Evolutionary conservation across 139 green algal genomes (phyloP), one percentile per base, ranked within the genome.

Genomic region (Ettlia oleoabundans): DNA sequence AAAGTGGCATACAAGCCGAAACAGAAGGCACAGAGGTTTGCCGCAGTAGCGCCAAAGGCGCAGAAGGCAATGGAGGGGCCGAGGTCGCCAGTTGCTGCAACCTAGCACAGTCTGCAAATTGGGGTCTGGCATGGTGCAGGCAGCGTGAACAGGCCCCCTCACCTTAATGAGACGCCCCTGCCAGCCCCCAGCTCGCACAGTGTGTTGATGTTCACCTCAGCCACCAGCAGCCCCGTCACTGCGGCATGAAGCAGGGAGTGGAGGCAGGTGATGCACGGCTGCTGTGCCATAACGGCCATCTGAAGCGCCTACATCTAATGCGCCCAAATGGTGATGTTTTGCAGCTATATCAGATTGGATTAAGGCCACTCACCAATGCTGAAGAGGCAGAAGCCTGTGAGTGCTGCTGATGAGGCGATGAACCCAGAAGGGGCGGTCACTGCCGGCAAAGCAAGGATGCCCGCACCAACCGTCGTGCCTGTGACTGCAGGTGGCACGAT

Each of bases 401-500:
- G 70, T 9, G 86, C 73, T 26, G 38, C 78, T 1, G 84, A 40
- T 2, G 82, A 86, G 21, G 87, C 63, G 0, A 82, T 42, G 61
- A 91, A 93, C 5, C 90, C 90, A 3, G 78, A 47, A 15, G 76
- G 35, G 24, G 70, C 73, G 1, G 89, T 92, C 1, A 92, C 84
- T 0, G 86, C 81, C 2, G 92, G 92, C 6, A 96, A 68, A 19
- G 92, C 92, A 26, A 96, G 76, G 13, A 95, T 92, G 61, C 92
- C 92, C 0, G 91, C 92, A 18, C 93, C 93, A 28, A 95, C 92
- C 0, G 91, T 92, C 0, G 91, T 94, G 13, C 91, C 91, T 10
- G 87, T 86, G 2, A 95, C 88, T 76, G 68, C 68, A 33, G 65
- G 19, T 38, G 30, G 65, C 10, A 38, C 24, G n/a, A 35, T 35